A percentile compares a stretch with the other conserved stretches of the same genome.
Conservation (phyloP, 2,329 filamentous ascomycete genomes). For the Alternaria brassicicola region DNA sequence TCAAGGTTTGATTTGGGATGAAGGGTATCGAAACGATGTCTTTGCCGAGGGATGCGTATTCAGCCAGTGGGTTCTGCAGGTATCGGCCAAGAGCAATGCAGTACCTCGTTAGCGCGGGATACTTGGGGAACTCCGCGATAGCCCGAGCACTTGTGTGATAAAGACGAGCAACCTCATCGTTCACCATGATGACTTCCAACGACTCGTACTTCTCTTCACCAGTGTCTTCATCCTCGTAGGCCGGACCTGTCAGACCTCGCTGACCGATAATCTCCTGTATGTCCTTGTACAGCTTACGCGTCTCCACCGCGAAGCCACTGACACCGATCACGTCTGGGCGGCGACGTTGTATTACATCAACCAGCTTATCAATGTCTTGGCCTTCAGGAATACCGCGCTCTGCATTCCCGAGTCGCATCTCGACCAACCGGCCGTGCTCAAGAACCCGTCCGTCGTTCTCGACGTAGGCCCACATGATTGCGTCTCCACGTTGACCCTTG, state of each 20-base stretch:
- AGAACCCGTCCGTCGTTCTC: constrained; percentile 89
- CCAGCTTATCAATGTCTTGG: constrained; percentile 70
- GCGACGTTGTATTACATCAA: constrained; percentile 77
- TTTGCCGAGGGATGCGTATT: constrained; percentile 90
- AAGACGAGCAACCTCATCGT: constrained; percentile 94
- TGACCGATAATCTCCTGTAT: constrained; percentile 78
- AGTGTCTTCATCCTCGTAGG: constrained; percentile 79
- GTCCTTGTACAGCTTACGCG: constrained; percentile 81
- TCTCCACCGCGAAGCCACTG: constrained; percentile 86
- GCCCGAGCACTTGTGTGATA: constrained; percentile 91
- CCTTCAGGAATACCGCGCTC: constrained; percentile 71
- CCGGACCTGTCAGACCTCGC: constrained; percentile 75
- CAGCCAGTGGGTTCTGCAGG: constrained; percentile 93
- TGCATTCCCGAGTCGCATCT: constrained; percentile 70
- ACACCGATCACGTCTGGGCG: constrained; percentile 90
- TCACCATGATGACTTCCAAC: constrained; percentile 88
- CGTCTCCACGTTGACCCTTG: constrained; percentile 77
- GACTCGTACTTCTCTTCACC: constrained; percentile 75
- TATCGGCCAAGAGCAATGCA: constrained; percentile 89
- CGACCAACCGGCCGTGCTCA: constrained; percentile 86
- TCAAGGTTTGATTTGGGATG: constrained; percentile 85
- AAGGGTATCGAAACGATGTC: constrained; percentile 87
- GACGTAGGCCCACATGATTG: constrained; percentile 88
- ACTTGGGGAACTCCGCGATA: constrained; percentile 77
- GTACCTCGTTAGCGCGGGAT: constrained; percentile 81